Evolutionary conservation across 148 eudicot species (phyloP), one percentile per base, ranked within the genome.

Genomic region (Chenopodium album): DNA sequence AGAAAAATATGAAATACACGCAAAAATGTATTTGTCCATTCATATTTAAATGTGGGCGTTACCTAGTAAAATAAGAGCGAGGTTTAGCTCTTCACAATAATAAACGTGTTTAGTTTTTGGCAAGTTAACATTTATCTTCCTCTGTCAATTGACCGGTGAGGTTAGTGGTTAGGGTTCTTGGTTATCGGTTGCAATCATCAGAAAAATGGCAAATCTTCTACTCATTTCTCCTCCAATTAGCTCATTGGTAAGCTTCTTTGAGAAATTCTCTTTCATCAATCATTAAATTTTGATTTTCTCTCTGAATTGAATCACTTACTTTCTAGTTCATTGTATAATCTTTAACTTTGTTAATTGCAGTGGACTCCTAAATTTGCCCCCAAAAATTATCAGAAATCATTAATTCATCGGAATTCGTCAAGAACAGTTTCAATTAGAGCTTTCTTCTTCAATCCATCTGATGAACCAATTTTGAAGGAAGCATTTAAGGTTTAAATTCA

Each of bases 391-490:
- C 23, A 52, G 23, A 11, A 47, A 7, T 28, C 47, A 17, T 11
- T 41, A 28, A 59, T 0, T 2, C 70, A 46, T 26, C 23, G n/a
- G 2, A 76, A n/a, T 26, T 29, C 60, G 29, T 63, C 54, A 46
- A 31, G 52, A 47, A 78, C 19, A 31, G 20, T 5, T 44, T 44
- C 62, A 13, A 82, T 87, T 52, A 88, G 67, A 69, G 91, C 91
- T 76, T 89, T 81, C 81, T 85, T 84, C 74, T 85, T 82, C 80
- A 87, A 90, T 76, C 89, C 89, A 41, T 65, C 52, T 59, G 88
- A 88, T 50, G 87, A 89, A 52, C 93, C 89, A 37, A 81, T 90
- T 84, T 71, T 90, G 66, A 89, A 84, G 82, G 91, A 90, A 80
- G 93, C 91, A 48, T 68, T 90, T 19, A 89, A 90, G 91, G 92